Percentiles rank a stretch among this genome's conserved stretches.
Conservation (phyloP, 208 protist genomes). For the Phytomonas sp. region DNA sequence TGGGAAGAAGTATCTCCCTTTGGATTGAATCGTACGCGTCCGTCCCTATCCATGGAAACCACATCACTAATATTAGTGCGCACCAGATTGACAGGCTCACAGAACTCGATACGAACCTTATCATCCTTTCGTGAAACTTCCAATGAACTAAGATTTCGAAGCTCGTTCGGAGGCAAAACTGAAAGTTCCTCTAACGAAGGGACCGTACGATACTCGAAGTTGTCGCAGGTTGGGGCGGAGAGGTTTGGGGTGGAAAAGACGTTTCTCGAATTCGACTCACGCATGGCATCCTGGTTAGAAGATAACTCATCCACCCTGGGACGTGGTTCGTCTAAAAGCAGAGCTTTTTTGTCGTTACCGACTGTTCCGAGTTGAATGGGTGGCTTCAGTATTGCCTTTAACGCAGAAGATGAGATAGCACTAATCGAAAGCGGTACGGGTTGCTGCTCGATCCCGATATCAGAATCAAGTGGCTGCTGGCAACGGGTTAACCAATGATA, state of each 20-base stretch:
- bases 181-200: constrained; percentile 49
- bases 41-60: constrained; percentile 39
- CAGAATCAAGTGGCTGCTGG: constrained; percentile 7
- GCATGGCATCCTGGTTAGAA: constrained; percentile 7
- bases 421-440: constrained; percentile 37
- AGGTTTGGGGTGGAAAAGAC: constrained; percentile 8
- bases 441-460: constrained; percentile 22
- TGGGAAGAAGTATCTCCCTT: constrained; percentile 18
- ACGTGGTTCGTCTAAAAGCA: background rate
- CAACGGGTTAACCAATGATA: constrained; percentile 16
- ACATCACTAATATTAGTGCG: constrained; percentile 51
- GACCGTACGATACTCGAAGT: constrained; percentile 40
- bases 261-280: background rate
- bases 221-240: constrained; percentile 46
- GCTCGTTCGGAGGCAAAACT: constrained; percentile 29
- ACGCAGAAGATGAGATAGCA: constrained; percentile 40
- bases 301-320: background rate
- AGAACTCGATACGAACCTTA: constrained; percentile 52
- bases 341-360: background rate
- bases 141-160: constrained; percentile 50
- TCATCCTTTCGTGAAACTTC: constrained; percentile 48
- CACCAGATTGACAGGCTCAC: constrained; percentile 78
- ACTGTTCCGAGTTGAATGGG: constrained; percentile 28
- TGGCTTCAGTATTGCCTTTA: constrained; percentile 50
- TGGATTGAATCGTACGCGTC: constrained; percentile 63